A percentile compares a stretch with the other conserved stretches of the same genome.
phyloP scores from a whole-genome alignment of 164 flowering plant genomes.

The Vitis vinifera region ASM3070453v1 NC_081810.1:21239001-21239500 shows the following conservation, averaged over 20 bases:
- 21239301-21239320: slow-evolving; percentile 43
- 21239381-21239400: slow-evolving; percentile 48
- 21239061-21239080: background rate
- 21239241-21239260: slow-evolving; percentile 65
- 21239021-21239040: background rate
- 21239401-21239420: slow-evolving; percentile 46
- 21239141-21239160: slow-evolving; percentile 5
- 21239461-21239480: slow-evolving; percentile 61
- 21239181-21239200: slow-evolving; percentile 73
- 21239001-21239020: background rate
- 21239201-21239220: slow-evolving; percentile 50
- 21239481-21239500: slow-evolving; percentile 90
- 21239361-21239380: slow-evolving; percentile 45
- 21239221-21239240: slow-evolving; percentile 75
- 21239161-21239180: background rate
- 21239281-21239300: slow-evolving; percentile 52
- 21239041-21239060: background rate
- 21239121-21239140: slow-evolving; percentile 7
- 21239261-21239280: slow-evolving; percentile 72
- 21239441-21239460: slow-evolving; percentile 53
- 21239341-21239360: slow-evolving; percentile 56
- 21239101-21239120: slow-evolving; percentile 3
- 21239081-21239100: background rate
- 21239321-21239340: slow-evolving; percentile 74
- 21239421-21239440: slow-evolving; percentile 71